Base-by-base conservation (phyloP, 1,139 yeast species). In the Kurtzmaniella quercitrusa region DNA sequence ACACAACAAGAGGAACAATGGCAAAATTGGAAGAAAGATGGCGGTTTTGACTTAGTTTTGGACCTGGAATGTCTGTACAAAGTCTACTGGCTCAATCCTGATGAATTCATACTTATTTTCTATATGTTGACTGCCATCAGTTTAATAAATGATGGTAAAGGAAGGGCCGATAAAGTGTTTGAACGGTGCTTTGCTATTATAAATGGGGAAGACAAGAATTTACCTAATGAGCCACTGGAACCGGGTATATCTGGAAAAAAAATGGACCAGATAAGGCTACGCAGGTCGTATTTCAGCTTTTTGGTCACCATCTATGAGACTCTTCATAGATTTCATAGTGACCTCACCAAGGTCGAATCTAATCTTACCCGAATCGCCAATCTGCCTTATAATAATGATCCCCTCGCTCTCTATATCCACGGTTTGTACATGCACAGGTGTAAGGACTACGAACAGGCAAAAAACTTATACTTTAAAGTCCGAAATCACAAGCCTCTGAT, bases 91-190 rank as follows among this genome's bases (percentile, higher is more conserved):
- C 47, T 75, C 16, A 61, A 65, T 28, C 57, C 67, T 1, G 66
- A 65, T 35, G 78, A 75, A 45, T 73, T 71, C 50, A 60, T 65
- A 2, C 55, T 71, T 15, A 43, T 66, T 41, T 62, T 71, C 26
- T 73, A 71, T 49, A 62, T 71, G 37, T 50, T 70, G 12, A 63
- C 68, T 15, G 78, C 76, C 1, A 53, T 74, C n/a, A 52, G 61
- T 16, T 60, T 63, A 38, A 46, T 70, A 32, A 51, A 53, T 28
- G 68, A 63, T 36, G 62, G 61, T 20, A 62, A 59, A 38, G 51
- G 53, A 14, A 61, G 65, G 42, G 56, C 77, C 2, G 52, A 51
- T 12, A 64, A 60, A 36, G 58, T 70, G 2, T 69, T 74, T 47
- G 58, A 55, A 7, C 61, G 59, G 37, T 70, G 77, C 45, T 53